Base-by-base conservation (phyloP, 2,329 filamentous ascomycete species). In the Venturia aucupariae region DNA sequence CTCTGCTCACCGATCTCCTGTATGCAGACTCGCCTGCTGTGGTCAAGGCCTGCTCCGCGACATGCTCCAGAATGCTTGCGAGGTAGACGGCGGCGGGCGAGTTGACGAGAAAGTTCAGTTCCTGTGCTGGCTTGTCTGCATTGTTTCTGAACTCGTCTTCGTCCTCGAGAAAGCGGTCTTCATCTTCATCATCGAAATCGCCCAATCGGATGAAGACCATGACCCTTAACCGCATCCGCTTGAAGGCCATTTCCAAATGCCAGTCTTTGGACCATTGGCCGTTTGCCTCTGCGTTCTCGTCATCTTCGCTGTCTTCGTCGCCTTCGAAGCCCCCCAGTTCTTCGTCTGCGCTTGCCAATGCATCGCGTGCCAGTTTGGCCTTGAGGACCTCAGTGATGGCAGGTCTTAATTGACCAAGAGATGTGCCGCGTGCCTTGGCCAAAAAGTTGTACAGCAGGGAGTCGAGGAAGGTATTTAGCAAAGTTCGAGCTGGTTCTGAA, bases 181-280 rank as follows among this genome's bases (percentile, higher is more conserved):
- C 94, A 68, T 99, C 94, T 69, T 97, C 92, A 77, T 99, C 94
- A 75, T 99, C 95, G 83, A 99, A 87, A 72, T 99, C 93, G 55
- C 94, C 94, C 7, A 99, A 80, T 10, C 94, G 92, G 10, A 92
- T 97, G 74, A 97, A 97, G 27, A 99, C 93, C 94, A 99, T 99
- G 75, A 94, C 96, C 66, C 94, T 86, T 70, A 99, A 78, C 64
- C 94, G 86, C 0, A 92, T 94, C 69, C 94, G 85, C 78, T 95
- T 97, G 92, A 94, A 99, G 22, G 92, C 88, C 64, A 92, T 82
- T 72, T 97, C 90, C n/a, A 96, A 79, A 73, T 97, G 92, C 85
- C 93, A 97, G 17, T 70, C 65, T 11, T 69, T 62, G 4, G 71
- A 68, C 38, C 73, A 68, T 64, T 19, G 38, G 6, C 39, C 61